Evolutionary conservation across 2,329 filamentous ascomycete genomes (phyloP), one percentile per base, ranked within the genome.

Genomic region (Penicillium concentricum): DNA sequence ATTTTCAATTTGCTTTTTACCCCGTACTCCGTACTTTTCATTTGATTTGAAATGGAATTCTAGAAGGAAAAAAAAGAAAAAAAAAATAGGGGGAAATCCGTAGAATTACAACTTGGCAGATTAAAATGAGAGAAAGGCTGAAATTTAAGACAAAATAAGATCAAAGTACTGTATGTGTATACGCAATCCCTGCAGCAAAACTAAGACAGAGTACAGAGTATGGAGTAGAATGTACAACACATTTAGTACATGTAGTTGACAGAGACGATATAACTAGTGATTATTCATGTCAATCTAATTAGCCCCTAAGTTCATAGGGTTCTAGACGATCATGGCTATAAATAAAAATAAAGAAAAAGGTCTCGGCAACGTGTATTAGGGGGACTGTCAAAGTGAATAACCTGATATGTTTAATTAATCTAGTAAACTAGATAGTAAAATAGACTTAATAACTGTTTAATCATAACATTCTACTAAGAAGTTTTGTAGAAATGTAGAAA

Each of bases 321-420:
- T 22, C 44, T 49, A 34, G 53, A 39, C 35, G 34, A 43, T 50
- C 45, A 24, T 16, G 32, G 34, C 53, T 46, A 55, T 51, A 56
- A 56, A 56, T 51, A 51, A 56, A 52, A 49, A 28, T 43, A 41
- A 37, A n/a, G 28, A 42, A 51, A 43, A 35, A 28, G 26, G 26
- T 41, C 28, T 54, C 16, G 13, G 24, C 51, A 5, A 35, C 22
- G 43, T 13, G 24, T 15, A 8, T 24, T 22, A 8, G 5, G 22
- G 5, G 15, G 20, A 24, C 18, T 1, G 22, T 34, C 9, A 10
- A 45, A 18, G 37, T 42, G 42, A 28, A 39, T 30, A n/a, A 24
- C 3, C 22, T 22, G 15, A n/a, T 16, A 42, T n/a, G 9, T 16
- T 26, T 24, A 26, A 26, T 26, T 18, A 20, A 15, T 26, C 22